Conservation (phyloP, 2,329 filamentous ascomycete genomes). For the Colletotrichum truncatum region DNA sequence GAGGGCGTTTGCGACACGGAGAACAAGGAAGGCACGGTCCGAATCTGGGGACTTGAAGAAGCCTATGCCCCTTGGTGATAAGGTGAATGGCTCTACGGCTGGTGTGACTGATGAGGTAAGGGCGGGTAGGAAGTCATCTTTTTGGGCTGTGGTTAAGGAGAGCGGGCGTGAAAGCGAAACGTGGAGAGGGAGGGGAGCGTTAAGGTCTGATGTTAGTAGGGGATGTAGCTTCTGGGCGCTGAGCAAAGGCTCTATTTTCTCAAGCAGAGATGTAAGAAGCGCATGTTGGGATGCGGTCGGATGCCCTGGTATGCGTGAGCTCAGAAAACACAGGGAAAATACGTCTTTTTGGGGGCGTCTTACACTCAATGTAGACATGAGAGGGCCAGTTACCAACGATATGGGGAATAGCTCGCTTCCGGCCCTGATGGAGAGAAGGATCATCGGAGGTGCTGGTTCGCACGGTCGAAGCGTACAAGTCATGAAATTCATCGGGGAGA, state of each 20-base stretch:
- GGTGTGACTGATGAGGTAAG: conserved; percentile 57
- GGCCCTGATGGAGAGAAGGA: conserved; percentile 84
- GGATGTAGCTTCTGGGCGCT: conserved; percentile 62
- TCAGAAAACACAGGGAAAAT: neutral
- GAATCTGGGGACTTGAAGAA: conserved; percentile 66
- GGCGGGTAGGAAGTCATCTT: conserved; percentile 70
- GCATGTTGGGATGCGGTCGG: conserved; percentile 58
- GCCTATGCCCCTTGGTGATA: conserved; percentile 49
- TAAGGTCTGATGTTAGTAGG: conserved; percentile 81
- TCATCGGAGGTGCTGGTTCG: conserved; percentile 83
- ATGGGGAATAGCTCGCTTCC: conserved; percentile 84
- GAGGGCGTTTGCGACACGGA: conserved; percentile 61
- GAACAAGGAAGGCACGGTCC: conserved; percentile 84
- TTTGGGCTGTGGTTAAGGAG: conserved; percentile 76
- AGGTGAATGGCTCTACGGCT: conserved; percentile 42
- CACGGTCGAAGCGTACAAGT: conserved; percentile 86
- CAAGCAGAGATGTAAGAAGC: conserved; percentile 54
- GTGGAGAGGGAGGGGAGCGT: conserved; percentile 82
- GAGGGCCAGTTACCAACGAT: conserved; percentile 91
- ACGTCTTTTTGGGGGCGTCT: conserved; percentile 42
- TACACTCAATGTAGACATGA: conserved; percentile 94
- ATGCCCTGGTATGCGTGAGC: conserved; percentile 56
- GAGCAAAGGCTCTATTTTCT: conserved; percentile 43
- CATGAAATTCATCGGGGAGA: conserved; percentile 82
- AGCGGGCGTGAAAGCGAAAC: conserved; percentile 89